A percentile compares a stretch with the other conserved stretches of the same genome.
phyloP scores from a whole-genome alignment of 805 yeast genomes.

The Lipomyces sp. region DNA sequence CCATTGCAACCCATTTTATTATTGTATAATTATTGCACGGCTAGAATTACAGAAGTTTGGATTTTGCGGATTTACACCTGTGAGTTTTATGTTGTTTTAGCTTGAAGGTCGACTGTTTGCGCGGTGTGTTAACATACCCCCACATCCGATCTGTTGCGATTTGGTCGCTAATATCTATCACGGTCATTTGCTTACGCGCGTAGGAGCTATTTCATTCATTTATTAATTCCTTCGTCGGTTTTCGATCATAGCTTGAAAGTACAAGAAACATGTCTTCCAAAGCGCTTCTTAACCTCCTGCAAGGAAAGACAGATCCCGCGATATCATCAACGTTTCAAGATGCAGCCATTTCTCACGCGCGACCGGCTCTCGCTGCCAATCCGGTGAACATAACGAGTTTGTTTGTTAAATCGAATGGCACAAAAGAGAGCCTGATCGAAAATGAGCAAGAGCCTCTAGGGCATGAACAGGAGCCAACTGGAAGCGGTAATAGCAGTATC shows the following conservation, averaged over 20 bases:
- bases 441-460: background rate
- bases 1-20: background rate
- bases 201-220: background rate
- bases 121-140: background rate
- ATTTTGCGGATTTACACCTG: background rate
- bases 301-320: conserved; percentile 15
- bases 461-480: background rate
- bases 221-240: background rate
- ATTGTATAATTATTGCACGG: background rate
- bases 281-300: conserved; percentile 20
- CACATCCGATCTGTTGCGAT: background rate
- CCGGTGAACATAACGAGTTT: conserved; percentile 10
- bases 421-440: background rate
- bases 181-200: background rate
- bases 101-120: background rate
- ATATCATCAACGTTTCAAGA: conserved; percentile 16
- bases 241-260: background rate
- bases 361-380: conserved; percentile 10
- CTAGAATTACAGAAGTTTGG: background rate
- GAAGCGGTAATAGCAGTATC: background rate
- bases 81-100: background rate
- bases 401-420: background rate
- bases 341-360: conserved; percentile 29
- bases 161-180: background rate
- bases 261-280: conserved; percentile 13